Evolutionary conservation across 2,329 filamentous ascomycete genomes (phyloP), one percentile per base, ranked within the genome.

Genomic region (Volutella citrinella): DNA sequence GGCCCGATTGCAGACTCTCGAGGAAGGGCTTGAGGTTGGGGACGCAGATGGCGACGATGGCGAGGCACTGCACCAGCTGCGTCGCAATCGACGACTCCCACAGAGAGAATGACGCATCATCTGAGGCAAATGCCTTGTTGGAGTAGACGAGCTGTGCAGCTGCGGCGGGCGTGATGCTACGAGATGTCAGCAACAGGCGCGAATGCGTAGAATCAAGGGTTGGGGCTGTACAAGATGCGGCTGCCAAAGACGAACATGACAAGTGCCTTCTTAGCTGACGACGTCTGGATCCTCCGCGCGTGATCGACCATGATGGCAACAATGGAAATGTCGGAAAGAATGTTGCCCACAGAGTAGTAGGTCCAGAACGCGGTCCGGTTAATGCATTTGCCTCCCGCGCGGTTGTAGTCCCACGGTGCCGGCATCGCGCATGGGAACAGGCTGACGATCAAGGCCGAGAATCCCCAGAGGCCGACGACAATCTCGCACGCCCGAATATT

Each of bases 211-310:
- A 25, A 20, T 13, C 4, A 13, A 13, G 11, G 19, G 5, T 5
- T 5, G 10, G n/a, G 9, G 19, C 6, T 13, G 6, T 42, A 56
- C 55, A 58, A 32, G 6, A 57, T 53, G 30, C 55, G 49, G 20
- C 55, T 54, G 0, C 55, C 55, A 22, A 58, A 58, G 5, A 58
- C 55, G 7, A 44, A 32, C 18, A 57, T 56, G 3, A 58, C 55
- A 7, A 58, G 20, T 0, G 38, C 34, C 41, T 52, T 56, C 28
- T 58, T 58, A 2, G 42, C 40, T 42, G 37, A 45, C 0, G 51
- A 49, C 1, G 54, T 57, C 10, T 57, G 52, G 19, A 58, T 57
- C 28, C 46, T 54, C 12, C 48, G 27, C 3, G 55, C 50, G 16
- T 52, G 56, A 5, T 56, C 50, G 1, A 39, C 35, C 52, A 57